Conservation (phyloP, 257 asterid species). For the Vinca minor region DNA sequence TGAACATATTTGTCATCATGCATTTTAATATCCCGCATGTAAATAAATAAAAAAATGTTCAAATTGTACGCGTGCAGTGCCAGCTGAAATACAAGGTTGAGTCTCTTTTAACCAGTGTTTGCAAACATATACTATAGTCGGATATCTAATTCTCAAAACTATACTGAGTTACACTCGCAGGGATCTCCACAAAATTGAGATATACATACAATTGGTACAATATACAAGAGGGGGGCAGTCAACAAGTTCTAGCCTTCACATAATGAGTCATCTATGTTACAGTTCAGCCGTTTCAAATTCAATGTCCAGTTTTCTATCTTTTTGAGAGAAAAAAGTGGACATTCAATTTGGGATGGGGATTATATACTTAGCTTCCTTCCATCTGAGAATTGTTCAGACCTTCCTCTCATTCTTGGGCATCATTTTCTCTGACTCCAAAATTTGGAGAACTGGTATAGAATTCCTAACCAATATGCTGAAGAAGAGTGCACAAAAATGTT, state of each 20-base stretch:
- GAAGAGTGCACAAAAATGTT: neutral
- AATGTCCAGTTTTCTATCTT: too few relatives aligned
- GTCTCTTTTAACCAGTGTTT: neutral
- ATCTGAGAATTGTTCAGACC: neutral
- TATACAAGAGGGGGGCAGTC: neutral
- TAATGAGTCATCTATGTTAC: neutral
- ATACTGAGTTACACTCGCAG: conserved; percentile 9
- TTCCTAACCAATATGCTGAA: conserved; percentile 7
- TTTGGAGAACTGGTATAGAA: conserved; percentile 9
- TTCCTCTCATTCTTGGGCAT: conserved; percentile 5
- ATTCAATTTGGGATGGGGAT: too few relatives aligned
- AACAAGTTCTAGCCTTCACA: conserved; percentile 2
- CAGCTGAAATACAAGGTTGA: too few relatives aligned
- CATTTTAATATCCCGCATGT: too few relatives aligned
- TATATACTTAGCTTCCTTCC: too few relatives aligned
- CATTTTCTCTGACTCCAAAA: neutral
- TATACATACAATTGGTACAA: neutral
- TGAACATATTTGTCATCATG: too few relatives aligned
- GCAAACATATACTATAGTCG: conserved; percentile 3
- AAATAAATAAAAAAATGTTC: too few relatives aligned
- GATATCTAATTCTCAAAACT: conserved; percentile 15
- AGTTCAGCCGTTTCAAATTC: neutral
- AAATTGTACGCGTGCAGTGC: too few relatives aligned
- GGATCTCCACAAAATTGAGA: conserved; percentile 30
- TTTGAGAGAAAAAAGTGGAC: too few relatives aligned